Evolutionary conservation across 768 basidiomycete genomes (phyloP), one percentile per base, ranked within the genome.

Genomic region (Pleurotus tuoliensis): DNA sequence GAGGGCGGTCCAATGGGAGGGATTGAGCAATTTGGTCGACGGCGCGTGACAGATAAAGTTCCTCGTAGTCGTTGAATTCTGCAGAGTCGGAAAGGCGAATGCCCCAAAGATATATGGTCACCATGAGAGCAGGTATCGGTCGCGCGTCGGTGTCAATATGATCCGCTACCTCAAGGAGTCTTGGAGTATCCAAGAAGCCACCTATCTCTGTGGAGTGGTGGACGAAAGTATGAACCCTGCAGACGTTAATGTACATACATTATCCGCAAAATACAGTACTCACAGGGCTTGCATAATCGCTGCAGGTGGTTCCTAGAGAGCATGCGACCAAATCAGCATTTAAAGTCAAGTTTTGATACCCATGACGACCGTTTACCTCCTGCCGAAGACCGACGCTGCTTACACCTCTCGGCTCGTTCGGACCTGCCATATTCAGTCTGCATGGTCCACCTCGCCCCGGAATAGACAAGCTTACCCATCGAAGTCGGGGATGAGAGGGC

Each of bases 141-240:
- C 74, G 70, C 13, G 67, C 59, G 16, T 57, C 56, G 13, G 67
- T 64, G 34, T 69, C 58, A 13, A 67, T 59, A 11, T 73, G 67
- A 9, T 74, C 63, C 27, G 64, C 71, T 39, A 63, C 69, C 40
- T 71, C 64, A 3, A 73, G 70, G 56, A 88, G 82, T 3, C 82
- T 77, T 4, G 68, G 59, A 3, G 70, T 46, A 59, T 83, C 67
- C 34, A 89, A 72, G 66, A 87, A 88, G 56, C 87, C 80, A 0
- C 82, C 83, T 41, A 84, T 68, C 49, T 82, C 76, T 13, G 73
- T 68, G 0, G 77, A 72, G 59, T 81, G 72, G 18, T 74, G 71
- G 4, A 82, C 61, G 63, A 89, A 81, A 2, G 47, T 62, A 44
- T 70, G 65, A 34, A 74, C 57, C n/a, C 51, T 53, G 20, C 38